Conservation (phyloP, 768 basidiomycete species). For the Leccinum barrowsii region DNA sequence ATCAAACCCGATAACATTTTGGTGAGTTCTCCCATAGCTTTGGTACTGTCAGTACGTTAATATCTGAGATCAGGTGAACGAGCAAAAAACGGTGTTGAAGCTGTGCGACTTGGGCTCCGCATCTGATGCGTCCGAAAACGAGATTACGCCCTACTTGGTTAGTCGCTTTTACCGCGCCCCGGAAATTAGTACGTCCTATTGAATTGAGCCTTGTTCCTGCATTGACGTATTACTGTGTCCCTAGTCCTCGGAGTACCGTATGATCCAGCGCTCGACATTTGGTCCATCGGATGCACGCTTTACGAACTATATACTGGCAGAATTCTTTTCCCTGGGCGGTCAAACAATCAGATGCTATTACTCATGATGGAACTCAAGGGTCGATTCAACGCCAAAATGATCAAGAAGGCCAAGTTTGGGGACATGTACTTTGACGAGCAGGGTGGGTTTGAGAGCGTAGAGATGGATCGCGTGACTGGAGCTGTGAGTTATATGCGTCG, state of each 20-base stretch:
- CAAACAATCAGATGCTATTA: conserved; percentile 96
- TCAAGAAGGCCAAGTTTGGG: conserved; percentile 92
- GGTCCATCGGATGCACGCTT: conserved; percentile 98
- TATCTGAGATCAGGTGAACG: conserved; percentile 68
- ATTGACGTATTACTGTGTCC: conserved; percentile 13
- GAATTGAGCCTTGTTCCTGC: background rate
- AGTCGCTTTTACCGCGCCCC: conserved; percentile 97
- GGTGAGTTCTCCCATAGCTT: conserved; percentile 43
- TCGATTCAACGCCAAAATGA: conserved; percentile 87
- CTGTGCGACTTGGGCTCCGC: conserved; percentile 97
- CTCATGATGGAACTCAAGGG: conserved; percentile 99
- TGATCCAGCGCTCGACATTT: conserved; percentile 89
- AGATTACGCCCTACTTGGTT: conserved; percentile 97
- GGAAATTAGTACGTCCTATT: conserved; percentile 79
- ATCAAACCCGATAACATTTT: conserved; percentile 98
- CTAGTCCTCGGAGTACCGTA: conserved; percentile 93
- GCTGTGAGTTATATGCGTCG: conserved; percentile 50
- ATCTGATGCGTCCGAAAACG: conserved; percentile 90
- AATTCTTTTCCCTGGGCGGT: conserved; percentile 94
- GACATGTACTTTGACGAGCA: conserved; percentile 92
- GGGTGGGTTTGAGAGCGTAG: conserved; percentile 80
- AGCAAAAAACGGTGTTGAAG: conserved; percentile 89
- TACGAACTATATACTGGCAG: conserved; percentile 95
- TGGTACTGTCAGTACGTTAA: conserved; percentile 16
- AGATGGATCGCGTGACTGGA: conserved; percentile 81